Percentiles rank a stretch among this genome's conserved stretches.
Evolutionary conservation across 148 eudicot species (phyloP).

Genomic region (Chenopodium suecicum): DNA sequence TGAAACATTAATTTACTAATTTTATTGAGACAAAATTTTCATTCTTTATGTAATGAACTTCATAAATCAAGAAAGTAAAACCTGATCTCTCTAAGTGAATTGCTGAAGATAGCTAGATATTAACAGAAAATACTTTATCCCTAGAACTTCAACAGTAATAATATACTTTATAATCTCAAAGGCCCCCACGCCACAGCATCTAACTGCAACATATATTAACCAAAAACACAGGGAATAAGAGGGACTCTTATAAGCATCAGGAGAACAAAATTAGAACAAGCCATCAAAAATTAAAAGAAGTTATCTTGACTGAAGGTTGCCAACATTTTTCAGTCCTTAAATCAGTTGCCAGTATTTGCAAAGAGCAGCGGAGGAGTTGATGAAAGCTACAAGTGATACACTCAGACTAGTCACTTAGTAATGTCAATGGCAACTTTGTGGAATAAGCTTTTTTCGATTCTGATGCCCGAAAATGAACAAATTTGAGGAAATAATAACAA

Average conservation of each 20-base stretch:
- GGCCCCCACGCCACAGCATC: background rate
- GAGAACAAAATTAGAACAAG: background rate
- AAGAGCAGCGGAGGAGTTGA: too few species aligned
- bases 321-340: background rate
- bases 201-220: background rate
- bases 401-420: too few species aligned
- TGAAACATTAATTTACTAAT: background rate
- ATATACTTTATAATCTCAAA: background rate
- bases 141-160: background rate
- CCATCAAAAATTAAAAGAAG: background rate
- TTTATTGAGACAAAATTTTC: background rate
- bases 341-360: too few species aligned
- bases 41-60: background rate
- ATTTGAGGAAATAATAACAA: background rate
- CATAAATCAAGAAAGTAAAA: background rate
- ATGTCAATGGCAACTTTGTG: too few species aligned
- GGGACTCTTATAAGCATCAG: background rate
- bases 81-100: background rate
- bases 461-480: background rate
- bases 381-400: too few species aligned
- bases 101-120: background rate
- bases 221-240: background rate
- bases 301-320: background rate
- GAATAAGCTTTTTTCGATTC: background rate
- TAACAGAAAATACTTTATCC: too few species aligned